Percentiles rank a stretch among this genome's conserved stretches.
phyloP scores from a whole-genome alignment of 139 green algal species.

The Raphidocelis subcapitata region DNA sequence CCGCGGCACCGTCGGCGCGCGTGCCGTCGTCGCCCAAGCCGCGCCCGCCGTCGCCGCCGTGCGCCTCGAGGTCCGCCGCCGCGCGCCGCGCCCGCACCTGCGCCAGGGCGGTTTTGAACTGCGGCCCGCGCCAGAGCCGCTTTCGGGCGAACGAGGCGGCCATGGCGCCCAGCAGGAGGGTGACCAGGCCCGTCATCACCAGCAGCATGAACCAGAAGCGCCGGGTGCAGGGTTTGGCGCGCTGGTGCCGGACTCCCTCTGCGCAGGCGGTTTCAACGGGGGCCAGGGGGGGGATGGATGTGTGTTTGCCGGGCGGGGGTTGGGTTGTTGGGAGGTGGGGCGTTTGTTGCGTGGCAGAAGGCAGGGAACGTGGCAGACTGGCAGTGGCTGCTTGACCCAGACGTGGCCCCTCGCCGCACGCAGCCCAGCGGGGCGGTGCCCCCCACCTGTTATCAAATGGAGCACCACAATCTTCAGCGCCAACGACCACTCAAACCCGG shows the following conservation, averaged over 20 bases:
- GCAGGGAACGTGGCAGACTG: no score
- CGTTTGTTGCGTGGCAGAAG: no score
- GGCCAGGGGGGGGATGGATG: no score
- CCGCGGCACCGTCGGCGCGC: not conserved
- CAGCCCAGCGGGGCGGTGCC: no score
- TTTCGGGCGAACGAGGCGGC: not conserved
- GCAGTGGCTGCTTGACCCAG: no score
- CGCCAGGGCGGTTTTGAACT: slow-evolving; percentile 10
- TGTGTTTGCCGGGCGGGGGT: no score
- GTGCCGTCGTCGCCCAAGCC: not conserved
- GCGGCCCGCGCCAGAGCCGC: slow-evolving; percentile 15
- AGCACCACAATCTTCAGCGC: slow-evolving; percentile 24
- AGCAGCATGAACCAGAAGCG: slow-evolving; percentile 30
- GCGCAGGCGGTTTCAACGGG: no score
- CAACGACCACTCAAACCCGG: slow-evolving; percentile 11
- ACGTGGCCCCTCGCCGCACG: no score
- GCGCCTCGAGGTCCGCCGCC: not conserved
- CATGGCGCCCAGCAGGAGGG: slow-evolving; percentile 8
- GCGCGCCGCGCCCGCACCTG: not conserved
- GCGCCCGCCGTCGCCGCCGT: not conserved
- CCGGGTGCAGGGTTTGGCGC: slow-evolving; percentile 17
- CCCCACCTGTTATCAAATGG: slow-evolving; percentile 11
- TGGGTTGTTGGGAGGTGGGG: no score
- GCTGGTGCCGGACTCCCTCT: slow-evolving; percentile 14
- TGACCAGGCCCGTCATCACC: slow-evolving; percentile 8